These are phyloP conservation scores for Panicum hallii DNA, from an alignment of 202 grass and related monocot species.

Conservation along the genomic window DNA sequence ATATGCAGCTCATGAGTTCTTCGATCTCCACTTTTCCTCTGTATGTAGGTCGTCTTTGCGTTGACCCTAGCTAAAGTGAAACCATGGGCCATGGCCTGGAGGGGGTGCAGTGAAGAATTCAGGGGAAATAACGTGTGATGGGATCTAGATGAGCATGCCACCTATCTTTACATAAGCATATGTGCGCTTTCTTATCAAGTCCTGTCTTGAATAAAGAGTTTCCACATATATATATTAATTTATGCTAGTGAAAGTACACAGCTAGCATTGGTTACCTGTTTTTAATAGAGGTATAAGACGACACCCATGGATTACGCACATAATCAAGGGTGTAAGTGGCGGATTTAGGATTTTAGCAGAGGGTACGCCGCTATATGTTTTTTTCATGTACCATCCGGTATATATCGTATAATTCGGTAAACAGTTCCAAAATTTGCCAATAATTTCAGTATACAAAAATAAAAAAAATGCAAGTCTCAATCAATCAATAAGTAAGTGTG, in stretches of 20 bases:
- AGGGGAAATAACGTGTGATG: background rate
- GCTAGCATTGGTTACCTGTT: background rate
- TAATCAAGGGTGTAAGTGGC: background rate
- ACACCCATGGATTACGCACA: background rate
- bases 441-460: too few species aligned
- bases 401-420: too few species aligned
- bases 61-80: background rate
- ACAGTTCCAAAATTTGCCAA: too few species aligned
- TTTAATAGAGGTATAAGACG: background rate
- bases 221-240: too few species aligned
- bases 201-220: background rate
- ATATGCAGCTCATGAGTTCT: background rate
- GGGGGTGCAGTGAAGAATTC: background rate
- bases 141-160: background rate
- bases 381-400: too few species aligned
- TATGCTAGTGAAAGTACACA: background rate
- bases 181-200: background rate
- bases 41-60: background rate
- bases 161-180: background rate
- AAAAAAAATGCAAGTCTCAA: too few species aligned
- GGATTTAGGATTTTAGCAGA: too few species aligned
- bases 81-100: too few species aligned
- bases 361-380: too few species aligned
- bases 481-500: too few species aligned
- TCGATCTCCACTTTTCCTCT: background rate